Percentiles rank a stretch among this genome's conserved stretches.
phyloP scores from a whole-genome alignment of 1,284 basidiomycete genomes.

The Apiotrichum mycotoxinovorans region DNA sequence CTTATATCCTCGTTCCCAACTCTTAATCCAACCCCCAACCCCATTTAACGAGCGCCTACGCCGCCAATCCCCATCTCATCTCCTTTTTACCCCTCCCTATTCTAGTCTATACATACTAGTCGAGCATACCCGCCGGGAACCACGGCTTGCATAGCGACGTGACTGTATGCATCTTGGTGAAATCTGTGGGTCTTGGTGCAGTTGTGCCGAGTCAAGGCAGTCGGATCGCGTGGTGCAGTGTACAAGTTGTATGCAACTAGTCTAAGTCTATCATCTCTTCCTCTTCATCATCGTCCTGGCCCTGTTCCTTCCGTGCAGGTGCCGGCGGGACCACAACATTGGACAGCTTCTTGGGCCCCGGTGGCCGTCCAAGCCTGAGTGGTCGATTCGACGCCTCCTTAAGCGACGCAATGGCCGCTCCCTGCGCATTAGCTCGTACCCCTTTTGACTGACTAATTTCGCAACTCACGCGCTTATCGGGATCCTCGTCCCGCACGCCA shows the following conservation, averaged over 20 bases:
- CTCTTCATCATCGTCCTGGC: slow-evolving; percentile 9
- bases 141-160: slow-evolving; percentile 2
- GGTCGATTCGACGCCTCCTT: slow-evolving; percentile 10
- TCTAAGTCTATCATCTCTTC: slow-evolving; percentile 33
- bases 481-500: slow-evolving; percentile 13
- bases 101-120: background rate
- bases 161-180: slow-evolving; percentile 6
- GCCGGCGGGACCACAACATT: slow-evolving; percentile 6
- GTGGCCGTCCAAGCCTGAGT: background rate
- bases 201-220: too few relatives aligned
- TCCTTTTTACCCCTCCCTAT: background rate
- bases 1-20: background rate
- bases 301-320: background rate
- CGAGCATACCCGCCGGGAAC: slow-evolving; percentile 4
- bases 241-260: slow-evolving; percentile 3
- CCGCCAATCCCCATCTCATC: background rate
- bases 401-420: slow-evolving; percentile 19
- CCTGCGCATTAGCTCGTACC: slow-evolving; percentile 10
- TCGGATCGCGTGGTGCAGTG: too few relatives aligned
- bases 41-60: background rate
- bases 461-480: slow-evolving; percentile 30
- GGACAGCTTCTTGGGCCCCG: slow-evolving; percentile 7
- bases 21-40: background rate
- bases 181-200: background rate
- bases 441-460: too few relatives aligned